Conservation (phyloP, 2,329 filamentous ascomycete species). For the Stagonosporopsis tanaceti region DNA sequence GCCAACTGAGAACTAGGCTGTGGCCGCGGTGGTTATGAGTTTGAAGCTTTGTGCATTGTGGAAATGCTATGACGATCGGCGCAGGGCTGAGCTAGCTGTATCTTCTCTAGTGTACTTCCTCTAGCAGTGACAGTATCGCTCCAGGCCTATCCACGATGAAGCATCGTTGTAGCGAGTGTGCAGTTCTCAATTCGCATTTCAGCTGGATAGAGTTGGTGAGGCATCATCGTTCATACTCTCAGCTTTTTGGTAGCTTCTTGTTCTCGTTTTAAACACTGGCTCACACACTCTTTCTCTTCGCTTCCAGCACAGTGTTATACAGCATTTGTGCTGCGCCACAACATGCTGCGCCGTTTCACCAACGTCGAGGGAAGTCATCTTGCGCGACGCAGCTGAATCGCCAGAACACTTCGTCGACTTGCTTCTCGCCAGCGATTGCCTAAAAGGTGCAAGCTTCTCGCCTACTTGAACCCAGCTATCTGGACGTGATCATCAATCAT, state of each 20-base stretch:
- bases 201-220: not conserved
- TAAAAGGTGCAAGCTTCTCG: constrained; percentile 22
- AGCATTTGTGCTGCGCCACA: not conserved
- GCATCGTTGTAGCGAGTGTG: not conserved
- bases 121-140: not conserved
- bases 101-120: not conserved
- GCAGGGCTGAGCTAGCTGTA: constrained; percentile 12
- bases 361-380: not conserved
- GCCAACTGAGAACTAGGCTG: not conserved
- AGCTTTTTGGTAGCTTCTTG: not conserved
- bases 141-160: not conserved
- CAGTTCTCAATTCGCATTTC: not conserved
- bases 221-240: not conserved
- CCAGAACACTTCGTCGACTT: not conserved
- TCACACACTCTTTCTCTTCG: not conserved
- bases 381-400: constrained; percentile 3
- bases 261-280: not conserved
- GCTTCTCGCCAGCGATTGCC: constrained; percentile 21
- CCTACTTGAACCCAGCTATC: constrained; percentile 1
- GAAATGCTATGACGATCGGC: constrained; percentile 10
- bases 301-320: not conserved
- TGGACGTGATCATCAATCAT: not conserved
- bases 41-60: not conserved
- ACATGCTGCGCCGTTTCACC: constrained; percentile 7
- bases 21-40: not conserved